Evolutionary conservation across 768 basidiomycete species (phyloP).

Genomic region (Tulasnella sp.): DNA sequence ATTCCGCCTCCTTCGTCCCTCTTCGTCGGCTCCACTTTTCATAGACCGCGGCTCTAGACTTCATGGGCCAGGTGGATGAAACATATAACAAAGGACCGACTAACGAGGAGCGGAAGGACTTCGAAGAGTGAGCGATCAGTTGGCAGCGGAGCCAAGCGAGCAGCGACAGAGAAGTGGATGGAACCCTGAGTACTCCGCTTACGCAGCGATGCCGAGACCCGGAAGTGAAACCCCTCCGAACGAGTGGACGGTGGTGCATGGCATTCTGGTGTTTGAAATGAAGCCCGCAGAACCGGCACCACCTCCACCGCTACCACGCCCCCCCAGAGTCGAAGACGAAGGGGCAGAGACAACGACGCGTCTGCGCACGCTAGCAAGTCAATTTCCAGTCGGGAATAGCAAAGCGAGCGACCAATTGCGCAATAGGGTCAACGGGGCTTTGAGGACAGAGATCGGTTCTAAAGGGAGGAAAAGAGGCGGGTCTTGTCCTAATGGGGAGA

Average conservation of each 20-base stretch:
- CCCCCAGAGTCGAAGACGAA: too few species aligned
- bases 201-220: background rate
- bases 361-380: background rate
- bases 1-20: background rate
- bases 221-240: background rate
- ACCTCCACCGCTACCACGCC: too few species aligned
- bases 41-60: background rate
- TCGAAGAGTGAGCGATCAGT: background rate
- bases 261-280: background rate
- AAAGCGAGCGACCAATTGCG: background rate
- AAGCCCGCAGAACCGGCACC: too few species aligned
- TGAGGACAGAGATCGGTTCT: too few species aligned
- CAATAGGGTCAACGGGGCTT: background rate
- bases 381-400: slow-evolving; percentile 4
- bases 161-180: background rate
- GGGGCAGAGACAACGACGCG: background rate
- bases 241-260: background rate
- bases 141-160: background rate
- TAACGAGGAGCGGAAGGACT: background rate
- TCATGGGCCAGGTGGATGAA: background rate
- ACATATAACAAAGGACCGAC: background rate
- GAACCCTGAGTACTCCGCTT: slow-evolving; percentile 3
- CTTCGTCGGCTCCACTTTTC: background rate
- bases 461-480: background rate
- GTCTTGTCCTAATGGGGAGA: background rate